Percentiles rank a stretch among this genome's conserved stretches.
These are phyloP conservation scores for Globisporangium cylindrosporum DNA, from an alignment of 352 stramenopile species.

Conservation along the genomic window DNA sequence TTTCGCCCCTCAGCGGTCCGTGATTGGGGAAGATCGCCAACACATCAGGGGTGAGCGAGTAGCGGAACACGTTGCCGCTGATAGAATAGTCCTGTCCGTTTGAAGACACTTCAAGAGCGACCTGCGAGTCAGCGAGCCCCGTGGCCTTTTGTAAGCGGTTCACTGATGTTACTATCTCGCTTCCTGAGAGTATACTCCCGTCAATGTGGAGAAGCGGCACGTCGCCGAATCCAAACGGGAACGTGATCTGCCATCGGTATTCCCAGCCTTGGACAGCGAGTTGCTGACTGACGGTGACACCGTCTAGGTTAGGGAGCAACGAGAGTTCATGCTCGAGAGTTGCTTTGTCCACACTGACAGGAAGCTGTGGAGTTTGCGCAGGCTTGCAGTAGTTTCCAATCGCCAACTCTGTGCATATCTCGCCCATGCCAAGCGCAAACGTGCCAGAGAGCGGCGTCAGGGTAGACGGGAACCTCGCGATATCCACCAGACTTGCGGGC, in stretches of 20 bases:
- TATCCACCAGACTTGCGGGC: conserved; percentile 27
- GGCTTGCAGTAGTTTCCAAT: conserved; percentile 43
- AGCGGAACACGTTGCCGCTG: conserved; percentile 59
- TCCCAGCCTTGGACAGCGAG: conserved; percentile 23
- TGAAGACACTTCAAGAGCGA: conserved; percentile 86
- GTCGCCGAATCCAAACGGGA: conserved; percentile 33
- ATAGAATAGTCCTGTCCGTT: conserved; percentile 80
- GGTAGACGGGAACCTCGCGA: conserved; percentile 27
- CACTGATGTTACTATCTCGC: conserved; percentile 13
- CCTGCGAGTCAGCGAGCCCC: conserved; percentile 46
- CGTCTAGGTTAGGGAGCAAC: conserved; percentile 49
- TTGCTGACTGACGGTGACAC: conserved; percentile 43
- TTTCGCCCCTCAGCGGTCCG: conserved; percentile 77
- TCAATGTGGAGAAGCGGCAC: conserved; percentile 26
- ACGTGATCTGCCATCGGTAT: conserved; percentile 48
- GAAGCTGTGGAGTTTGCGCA: conserved; percentile 37
- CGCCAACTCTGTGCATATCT: conserved; percentile 51
- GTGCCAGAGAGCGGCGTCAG: conserved; percentile 37
- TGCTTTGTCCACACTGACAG: conserved; percentile 38
- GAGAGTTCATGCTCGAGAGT: conserved; percentile 59
- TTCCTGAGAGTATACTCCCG: conserved; percentile 15
- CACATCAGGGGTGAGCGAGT: conserved; percentile 65
- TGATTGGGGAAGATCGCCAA: conserved; percentile 56
- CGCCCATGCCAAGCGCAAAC: conserved; percentile 62
- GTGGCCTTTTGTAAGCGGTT: conserved; percentile 31